phyloP scores from a whole-genome alignment of 2,329 filamentous ascomycete species.

The Epichloe uncinata region DNA sequence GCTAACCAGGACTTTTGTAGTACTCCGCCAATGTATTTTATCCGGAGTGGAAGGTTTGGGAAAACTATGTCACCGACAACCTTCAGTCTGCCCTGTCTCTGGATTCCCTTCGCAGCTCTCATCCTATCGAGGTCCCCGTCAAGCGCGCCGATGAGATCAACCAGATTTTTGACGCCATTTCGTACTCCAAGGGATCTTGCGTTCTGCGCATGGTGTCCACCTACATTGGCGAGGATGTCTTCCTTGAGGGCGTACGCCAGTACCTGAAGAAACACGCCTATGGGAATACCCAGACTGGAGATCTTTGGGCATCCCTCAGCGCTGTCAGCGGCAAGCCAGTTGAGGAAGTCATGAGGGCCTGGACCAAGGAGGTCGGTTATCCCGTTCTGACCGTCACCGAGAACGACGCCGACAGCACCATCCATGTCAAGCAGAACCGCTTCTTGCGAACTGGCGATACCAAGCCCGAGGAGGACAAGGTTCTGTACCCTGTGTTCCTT shows the following conservation, averaged over 20 bases:
- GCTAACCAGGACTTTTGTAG: neutral
- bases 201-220: slow-evolving; percentile 96
- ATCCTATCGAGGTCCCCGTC: slow-evolving; percentile 92
- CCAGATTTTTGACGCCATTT: slow-evolving; percentile 96
- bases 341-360: slow-evolving; percentile 81
- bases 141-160: slow-evolving; percentile 94
- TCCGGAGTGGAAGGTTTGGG: slow-evolving; percentile 97
- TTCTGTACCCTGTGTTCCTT: slow-evolving; percentile 81
- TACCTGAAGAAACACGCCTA: slow-evolving; percentile 97
- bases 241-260: slow-evolving; percentile 79
- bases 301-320: slow-evolving; percentile 79
- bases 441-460: slow-evolving; percentile 88
- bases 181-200: slow-evolving; percentile 92
- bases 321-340: slow-evolving; percentile 87
- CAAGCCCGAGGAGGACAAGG: slow-evolving; percentile 81
- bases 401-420: slow-evolving; percentile 49
- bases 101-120: slow-evolving; percentile 85
- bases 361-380: slow-evolving; percentile 94
- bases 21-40: slow-evolving; percentile 92
- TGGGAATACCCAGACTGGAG: slow-evolving; percentile 80
- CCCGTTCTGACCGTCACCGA: slow-evolving; percentile 77
- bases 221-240: slow-evolving; percentile 81
- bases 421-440: slow-evolving; percentile 86
- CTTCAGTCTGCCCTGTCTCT: slow-evolving; percentile 77
- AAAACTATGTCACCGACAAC: slow-evolving; percentile 87